Evolutionary conservation across 2,329 filamentous ascomycete species (phyloP).

Genomic region (Drechslerella dactyloides): DNA sequence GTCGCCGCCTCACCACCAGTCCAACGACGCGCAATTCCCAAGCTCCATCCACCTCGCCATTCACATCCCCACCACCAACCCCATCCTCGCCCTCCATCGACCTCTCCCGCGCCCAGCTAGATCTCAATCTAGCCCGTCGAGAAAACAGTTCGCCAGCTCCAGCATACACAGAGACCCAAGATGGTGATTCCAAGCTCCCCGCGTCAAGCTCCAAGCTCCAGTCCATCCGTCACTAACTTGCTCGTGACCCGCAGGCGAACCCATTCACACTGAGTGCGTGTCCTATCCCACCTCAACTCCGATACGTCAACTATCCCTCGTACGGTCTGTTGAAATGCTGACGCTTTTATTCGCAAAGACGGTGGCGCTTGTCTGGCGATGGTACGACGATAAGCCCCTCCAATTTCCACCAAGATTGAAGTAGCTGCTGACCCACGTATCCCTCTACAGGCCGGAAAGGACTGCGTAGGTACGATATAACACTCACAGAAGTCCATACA

Average conservation of each 20-base stretch:
- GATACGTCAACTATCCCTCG: neutral
- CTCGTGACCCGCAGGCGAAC: conserved; percentile 29
- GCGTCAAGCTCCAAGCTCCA: conserved; percentile 11
- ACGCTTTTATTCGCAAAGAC: conserved; percentile 28
- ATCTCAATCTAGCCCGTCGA: neutral
- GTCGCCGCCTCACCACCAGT: neutral
- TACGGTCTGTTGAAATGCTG: conserved; percentile 10
- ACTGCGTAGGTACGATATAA: conserved; percentile 73
- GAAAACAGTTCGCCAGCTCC: neutral
- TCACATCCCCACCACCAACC: conserved; percentile 13
- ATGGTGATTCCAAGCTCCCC: conserved; percentile 20
- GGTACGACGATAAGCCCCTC: conserved; percentile 31
- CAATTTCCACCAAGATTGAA: neutral
- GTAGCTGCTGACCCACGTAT: conserved; percentile 14
- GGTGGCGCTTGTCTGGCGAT: conserved; percentile 50
- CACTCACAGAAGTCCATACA: neutral
- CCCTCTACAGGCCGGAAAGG: conserved; percentile 78
- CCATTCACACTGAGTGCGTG: conserved; percentile 49
- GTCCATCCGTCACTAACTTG: conserved; percentile 22
- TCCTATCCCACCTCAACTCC: neutral
- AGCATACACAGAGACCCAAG: conserved; percentile 3
- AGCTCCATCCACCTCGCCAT: conserved; percentile 39
- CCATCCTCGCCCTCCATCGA: too few species aligned
- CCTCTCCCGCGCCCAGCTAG: too few species aligned
- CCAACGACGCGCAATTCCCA: conserved; percentile 50